Conservation (phyloP, 805 yeast species). For the Tanozyma kutaoensis region DNA sequence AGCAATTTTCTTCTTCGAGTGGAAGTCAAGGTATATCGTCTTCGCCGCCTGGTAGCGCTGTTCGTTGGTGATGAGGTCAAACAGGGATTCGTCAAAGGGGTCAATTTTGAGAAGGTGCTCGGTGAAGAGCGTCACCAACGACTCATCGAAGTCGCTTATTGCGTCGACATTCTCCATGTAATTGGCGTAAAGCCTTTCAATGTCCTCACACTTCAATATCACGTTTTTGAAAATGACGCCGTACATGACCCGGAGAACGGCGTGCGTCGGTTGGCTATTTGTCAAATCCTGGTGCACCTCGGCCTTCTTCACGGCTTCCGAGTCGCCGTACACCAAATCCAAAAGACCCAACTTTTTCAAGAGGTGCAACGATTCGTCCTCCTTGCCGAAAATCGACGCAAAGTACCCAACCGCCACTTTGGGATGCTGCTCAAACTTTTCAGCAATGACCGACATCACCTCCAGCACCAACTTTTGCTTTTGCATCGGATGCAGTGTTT, state of each 20-base stretch:
- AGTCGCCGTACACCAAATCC: conserved; percentile 11
- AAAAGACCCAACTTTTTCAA: conserved; percentile 15
- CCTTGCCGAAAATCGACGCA: conserved; percentile 11
- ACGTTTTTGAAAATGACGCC: conserved; percentile 5
- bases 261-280: conserved; percentile 9
- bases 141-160: conserved; percentile 6
- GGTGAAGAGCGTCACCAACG: conserved; percentile 9
- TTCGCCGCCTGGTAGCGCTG: conserved; percentile 12
- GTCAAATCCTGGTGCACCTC: conserved; percentile 14
- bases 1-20: conserved; percentile 3
- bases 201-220: conserved; percentile 6
- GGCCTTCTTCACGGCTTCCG: conserved; percentile 13
- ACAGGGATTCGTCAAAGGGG: conserved; percentile 5
- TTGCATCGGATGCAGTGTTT: conserved; percentile 6
- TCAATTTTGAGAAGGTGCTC: conserved; percentile 12
- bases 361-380: conserved; percentile 6
- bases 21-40: conserved; percentile 12
- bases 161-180: conserved; percentile 6
- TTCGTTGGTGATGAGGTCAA: conserved; percentile 6
- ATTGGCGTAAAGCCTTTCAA: conserved; percentile 8
- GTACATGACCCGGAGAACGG: conserved; percentile 12
- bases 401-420: conserved; percentile 23
- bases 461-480: conserved; percentile 13
- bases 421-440: conserved; percentile 17
- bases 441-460: conserved; percentile 16